Conservation (phyloP, 2,329 filamentous ascomycete genomes). For the Rhexocercosporidium sp. region DNA sequence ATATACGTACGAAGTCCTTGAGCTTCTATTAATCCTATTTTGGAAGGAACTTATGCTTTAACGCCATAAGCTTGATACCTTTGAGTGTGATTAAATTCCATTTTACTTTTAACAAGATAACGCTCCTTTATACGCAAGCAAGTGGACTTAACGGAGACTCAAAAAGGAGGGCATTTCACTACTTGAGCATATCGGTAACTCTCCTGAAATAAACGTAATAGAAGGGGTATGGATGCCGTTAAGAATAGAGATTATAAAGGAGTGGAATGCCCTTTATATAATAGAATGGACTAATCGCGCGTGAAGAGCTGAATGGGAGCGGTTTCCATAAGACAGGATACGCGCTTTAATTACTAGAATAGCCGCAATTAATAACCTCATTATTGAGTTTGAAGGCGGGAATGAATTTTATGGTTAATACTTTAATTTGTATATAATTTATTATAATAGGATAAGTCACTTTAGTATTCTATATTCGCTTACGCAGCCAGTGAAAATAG, state of each 20-base stretch:
- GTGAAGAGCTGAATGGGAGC: neutral
- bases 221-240: constrained; percentile 16
- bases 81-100: neutral
- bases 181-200: constrained; percentile 16
- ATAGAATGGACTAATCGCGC: constrained; percentile 13
- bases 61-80: neutral
- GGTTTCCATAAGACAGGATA: too few species aligned
- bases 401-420: too few species aligned
- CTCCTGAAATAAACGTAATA: constrained; percentile 18
- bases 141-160: neutral
- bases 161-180: constrained; percentile 12
- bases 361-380: too few species aligned
- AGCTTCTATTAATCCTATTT: constrained; percentile 9
- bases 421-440: too few species aligned
- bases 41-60: constrained; percentile 9
- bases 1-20: constrained; percentile 12
- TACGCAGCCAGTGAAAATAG: too few species aligned
- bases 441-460: too few species aligned
- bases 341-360: too few species aligned
- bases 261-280: constrained; percentile 10
- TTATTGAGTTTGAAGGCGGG: too few species aligned
- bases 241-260: constrained; percentile 12
- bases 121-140: constrained; percentile 8
- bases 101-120: constrained; percentile 16
- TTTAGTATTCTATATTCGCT: too few species aligned